A percentile compares a stretch with the other conserved stretches of the same genome.
Evolutionary conservation across 768 basidiomycete genomes (phyloP).

Genomic region (Chalciporus piperatus): DNA sequence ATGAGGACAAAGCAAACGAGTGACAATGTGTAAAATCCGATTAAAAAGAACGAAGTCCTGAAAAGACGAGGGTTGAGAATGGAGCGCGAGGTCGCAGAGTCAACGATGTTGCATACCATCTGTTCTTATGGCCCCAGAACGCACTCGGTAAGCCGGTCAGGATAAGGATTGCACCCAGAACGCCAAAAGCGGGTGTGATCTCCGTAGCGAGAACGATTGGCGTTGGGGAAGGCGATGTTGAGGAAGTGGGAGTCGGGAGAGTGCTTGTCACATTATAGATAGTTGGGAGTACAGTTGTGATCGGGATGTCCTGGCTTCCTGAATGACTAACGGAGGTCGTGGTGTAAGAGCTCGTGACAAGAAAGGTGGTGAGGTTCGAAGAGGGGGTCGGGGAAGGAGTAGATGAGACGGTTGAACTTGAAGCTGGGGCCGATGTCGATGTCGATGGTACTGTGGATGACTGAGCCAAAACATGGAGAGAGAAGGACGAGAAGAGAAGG

Average conservation of each 20-base stretch:
- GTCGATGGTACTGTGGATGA: slow-evolving; percentile 20
- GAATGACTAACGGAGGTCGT: slow-evolving; percentile 46
- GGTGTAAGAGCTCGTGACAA: slow-evolving; percentile 52
- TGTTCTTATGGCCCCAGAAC: slow-evolving; percentile 92
- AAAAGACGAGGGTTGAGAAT: slow-evolving; percentile 14
- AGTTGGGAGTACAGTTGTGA: slow-evolving; percentile 58
- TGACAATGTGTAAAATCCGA: slow-evolving; percentile 86
- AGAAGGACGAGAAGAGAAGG: slow-evolving; percentile 30
- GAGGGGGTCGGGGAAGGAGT: slow-evolving; percentile 19
- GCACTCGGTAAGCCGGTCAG: slow-evolving; percentile 86
- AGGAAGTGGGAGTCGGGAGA: slow-evolving; percentile 45
- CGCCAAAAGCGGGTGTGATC: slow-evolving; percentile 86
- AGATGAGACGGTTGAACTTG: slow-evolving; percentile 14
- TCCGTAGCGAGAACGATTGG: slow-evolving; percentile 52
- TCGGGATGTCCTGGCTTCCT: slow-evolving; percentile 45
- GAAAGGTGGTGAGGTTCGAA: slow-evolving; percentile 48
- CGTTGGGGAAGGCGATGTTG: slow-evolving; percentile 39
- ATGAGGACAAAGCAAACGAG: slow-evolving; percentile 87
- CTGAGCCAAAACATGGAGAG: slow-evolving; percentile 38
- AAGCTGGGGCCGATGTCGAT: slow-evolving; percentile 4
- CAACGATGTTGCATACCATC: slow-evolving; percentile 59
- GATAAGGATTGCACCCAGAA: slow-evolving; percentile 85
- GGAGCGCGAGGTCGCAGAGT: not conserved
- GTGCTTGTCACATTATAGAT: slow-evolving; percentile 62
- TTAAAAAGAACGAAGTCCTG: slow-evolving; percentile 93